Evolutionary conservation across 345 rosid genomes (phyloP).

Genomic region (Syzygium oleosum): DNA sequence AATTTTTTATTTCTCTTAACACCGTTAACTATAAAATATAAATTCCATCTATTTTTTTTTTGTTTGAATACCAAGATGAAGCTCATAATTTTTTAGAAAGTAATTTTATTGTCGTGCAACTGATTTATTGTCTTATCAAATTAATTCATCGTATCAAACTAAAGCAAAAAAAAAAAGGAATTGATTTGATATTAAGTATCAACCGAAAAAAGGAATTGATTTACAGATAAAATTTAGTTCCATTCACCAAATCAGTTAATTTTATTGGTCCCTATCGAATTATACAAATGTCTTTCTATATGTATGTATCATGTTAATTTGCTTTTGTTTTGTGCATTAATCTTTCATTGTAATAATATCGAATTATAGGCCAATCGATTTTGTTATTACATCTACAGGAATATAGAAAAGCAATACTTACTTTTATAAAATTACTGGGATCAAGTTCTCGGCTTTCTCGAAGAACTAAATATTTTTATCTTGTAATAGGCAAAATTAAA

Average conservation of each 20-base stretch:
- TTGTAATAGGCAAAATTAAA: fast-evolving
- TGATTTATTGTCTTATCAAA: not conserved
- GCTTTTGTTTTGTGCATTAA: not conserved
- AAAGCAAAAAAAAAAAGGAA: not conserved
- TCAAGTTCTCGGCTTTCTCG: not conserved
- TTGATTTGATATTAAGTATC: not conserved
- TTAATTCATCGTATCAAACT: not conserved
- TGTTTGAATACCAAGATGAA: not conserved
- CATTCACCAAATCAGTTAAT: not conserved
- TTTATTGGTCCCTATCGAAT: not conserved
- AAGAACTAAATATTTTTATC: not conserved
- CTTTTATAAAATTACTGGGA: not conserved
- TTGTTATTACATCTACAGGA: not conserved
- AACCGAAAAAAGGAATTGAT: not conserved
- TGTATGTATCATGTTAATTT: not conserved
- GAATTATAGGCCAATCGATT: not conserved
- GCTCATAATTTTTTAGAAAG: not conserved
- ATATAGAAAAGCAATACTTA: not conserved
- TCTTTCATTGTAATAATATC: not conserved
- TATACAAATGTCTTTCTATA: not conserved
- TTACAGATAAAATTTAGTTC: not conserved
- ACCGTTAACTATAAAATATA: not conserved
- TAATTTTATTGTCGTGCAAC: not conserved
- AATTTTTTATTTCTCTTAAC: not conserved
- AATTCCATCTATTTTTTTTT: not conserved